Evolutionary conservation across 1,284 basidiomycete species (phyloP).

Genomic region (Melampsora americana): DNA sequence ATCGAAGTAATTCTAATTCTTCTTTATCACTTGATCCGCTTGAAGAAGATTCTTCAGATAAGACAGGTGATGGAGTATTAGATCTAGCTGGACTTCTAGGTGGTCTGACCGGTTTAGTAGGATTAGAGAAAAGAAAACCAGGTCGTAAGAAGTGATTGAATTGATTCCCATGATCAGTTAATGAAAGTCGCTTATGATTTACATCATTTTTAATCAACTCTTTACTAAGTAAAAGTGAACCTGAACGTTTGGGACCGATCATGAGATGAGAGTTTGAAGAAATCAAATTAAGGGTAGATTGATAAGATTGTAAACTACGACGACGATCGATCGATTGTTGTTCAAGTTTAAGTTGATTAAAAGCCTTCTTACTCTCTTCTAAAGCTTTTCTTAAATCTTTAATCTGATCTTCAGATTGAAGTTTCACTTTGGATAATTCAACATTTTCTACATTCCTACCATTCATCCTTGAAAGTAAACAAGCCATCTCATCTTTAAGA

Average conservation of each 20-base stretch:
- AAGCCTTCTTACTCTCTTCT: conserved; percentile 30
- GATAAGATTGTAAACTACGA: conserved; percentile 22
- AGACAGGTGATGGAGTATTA: no score
- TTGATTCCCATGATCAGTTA: no score
- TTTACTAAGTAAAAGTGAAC: neutral
- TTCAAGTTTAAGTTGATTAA: conserved; percentile 25
- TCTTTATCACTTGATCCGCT: neutral
- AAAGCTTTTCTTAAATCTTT: conserved; percentile 21
- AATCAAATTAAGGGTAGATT: neutral
- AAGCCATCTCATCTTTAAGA: conserved; percentile 31
- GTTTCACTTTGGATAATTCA: neutral
- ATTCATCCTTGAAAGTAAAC: neutral
- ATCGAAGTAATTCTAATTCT: conserved; percentile 13
- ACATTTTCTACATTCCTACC: neutral
- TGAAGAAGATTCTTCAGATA: no score
- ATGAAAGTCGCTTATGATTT: no score
- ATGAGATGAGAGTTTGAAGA: neutral
- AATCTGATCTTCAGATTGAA: conserved; percentile 12
- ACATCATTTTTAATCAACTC: no score
- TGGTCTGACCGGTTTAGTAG: neutral
- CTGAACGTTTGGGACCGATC: neutral
- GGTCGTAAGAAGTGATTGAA: neutral
- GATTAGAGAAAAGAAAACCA: neutral
- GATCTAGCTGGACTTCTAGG: no score
- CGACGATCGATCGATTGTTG: conserved; percentile 6